Conservation (phyloP, 179 eudicot genomes). For the Actinidia chinensis region DNA sequence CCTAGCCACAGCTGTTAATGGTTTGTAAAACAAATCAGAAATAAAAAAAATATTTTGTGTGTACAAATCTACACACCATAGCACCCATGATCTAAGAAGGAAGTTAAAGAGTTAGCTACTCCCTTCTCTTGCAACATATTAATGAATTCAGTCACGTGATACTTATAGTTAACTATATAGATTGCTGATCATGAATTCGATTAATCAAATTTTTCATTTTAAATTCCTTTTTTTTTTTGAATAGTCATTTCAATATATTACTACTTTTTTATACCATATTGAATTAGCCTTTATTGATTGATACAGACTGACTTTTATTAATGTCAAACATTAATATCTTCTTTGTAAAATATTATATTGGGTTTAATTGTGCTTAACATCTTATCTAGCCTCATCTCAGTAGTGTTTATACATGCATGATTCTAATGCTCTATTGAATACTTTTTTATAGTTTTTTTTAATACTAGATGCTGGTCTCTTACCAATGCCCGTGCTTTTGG, state of each 20-base stretch:
- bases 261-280: no score
- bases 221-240: no score
- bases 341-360: no score
- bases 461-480: not conserved
- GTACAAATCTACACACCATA: no score
- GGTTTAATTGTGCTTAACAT: not conserved
- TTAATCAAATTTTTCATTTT: not conserved
- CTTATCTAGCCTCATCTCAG: slow-evolving; percentile 9
- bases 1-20: no score
- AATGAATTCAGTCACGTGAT: not conserved
- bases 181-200: not conserved
- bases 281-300: no score
- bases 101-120: not conserved
- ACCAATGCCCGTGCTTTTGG: not conserved
- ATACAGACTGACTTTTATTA: no score
- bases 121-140: not conserved
- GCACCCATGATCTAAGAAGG: slow-evolving; percentile 1
- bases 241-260: no score
- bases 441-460: not conserved
- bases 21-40: no score
- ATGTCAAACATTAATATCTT: no score
- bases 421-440: not conserved
- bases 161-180: not conserved
- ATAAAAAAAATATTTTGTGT: no score
- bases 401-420: not conserved